These are phyloP conservation scores for Hygrophorus russula DNA, from an alignment of 768 basidiomycete genomes.

Conservation along the genomic window DNA sequence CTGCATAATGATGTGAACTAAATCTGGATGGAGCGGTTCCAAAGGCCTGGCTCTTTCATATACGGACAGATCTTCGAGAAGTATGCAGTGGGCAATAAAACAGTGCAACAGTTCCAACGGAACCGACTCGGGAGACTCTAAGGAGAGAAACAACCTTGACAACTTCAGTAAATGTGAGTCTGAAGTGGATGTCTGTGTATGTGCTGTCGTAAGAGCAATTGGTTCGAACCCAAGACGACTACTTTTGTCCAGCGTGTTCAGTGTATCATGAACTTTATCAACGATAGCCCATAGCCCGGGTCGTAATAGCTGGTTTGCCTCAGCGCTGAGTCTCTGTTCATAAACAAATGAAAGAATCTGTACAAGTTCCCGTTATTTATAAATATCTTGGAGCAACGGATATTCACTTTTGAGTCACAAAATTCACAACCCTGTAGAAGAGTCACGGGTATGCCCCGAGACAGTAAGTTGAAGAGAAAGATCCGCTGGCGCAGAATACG, in stretches of 20 bases:
- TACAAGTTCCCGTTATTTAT: background rate
- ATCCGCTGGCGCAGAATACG: conserved; percentile 34
- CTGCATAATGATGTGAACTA: conserved; percentile 20
- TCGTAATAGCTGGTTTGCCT: conserved; percentile 9
- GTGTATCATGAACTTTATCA: background rate
- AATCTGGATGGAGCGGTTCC: conserved; percentile 15
- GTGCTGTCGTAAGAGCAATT: background rate
- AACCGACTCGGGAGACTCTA: conserved; percentile 6
- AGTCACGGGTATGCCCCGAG: conserved; percentile 38
- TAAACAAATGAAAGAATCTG: conserved; percentile 55
- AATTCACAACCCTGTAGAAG: conserved; percentile 45
- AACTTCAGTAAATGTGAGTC: background rate
- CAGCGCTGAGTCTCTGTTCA: conserved; percentile 17
- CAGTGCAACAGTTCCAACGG: conserved; percentile 13
- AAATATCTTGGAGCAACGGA: background rate
- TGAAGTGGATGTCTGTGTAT: background rate
- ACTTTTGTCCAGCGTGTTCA: conserved; percentile 4
- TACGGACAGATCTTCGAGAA: conserved; percentile 26
- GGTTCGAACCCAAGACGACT: background rate
- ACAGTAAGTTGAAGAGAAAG: conserved; percentile 38
- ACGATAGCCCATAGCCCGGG: conserved; percentile 7
- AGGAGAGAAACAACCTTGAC: conserved; percentile 7
- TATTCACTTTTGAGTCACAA: conserved; percentile 47
- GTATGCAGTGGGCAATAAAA: conserved; percentile 16
- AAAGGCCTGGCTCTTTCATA: conserved; percentile 27